Evolutionary conservation across 345 rosid species (phyloP), one percentile per base, ranked within the genome.

Genomic region (Salix viminalis): DNA sequence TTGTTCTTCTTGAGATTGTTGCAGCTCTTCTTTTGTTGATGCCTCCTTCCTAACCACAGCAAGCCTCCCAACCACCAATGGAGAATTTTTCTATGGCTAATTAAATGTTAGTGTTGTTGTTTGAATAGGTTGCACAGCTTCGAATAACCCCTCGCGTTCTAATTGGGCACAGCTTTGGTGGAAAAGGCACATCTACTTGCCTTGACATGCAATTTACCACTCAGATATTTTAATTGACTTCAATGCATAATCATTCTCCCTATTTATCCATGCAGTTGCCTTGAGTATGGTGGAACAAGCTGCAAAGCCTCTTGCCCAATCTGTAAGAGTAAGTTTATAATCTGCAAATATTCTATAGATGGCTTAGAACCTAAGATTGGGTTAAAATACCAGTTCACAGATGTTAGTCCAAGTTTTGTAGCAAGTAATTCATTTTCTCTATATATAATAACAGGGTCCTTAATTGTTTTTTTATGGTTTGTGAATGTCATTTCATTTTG

Each of bases 131-230:
- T 72, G 90, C 86, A 76, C 88, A 89, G 79, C 94, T 93, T 75
- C 89, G 88, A 82, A 77, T 91, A 80, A 95, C 94, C 41, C 99
- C 97, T 42, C 89, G 97, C 46, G 83, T 95, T 75, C 82, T 95
- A 70, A 92, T 95, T 85, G 99, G 99, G 44, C 99, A 95, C 77
- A 95, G 97, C 87, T 95, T 95, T 87, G 99, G 99, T 44, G 99
- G 97, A 79, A 95, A 95, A 95, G 97, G 97, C 93, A 77, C 58
- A 60, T 84, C 71, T 44, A 70, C 26, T 71, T 41, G 32, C 71
- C 42, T 23, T 18, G 11, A 42, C 42, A 64, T 77, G 23, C 36
- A 28, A 65, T 54, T 37, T 26, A 36, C 61, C 23, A 42, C 37
- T 41, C 28, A 34, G 75, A 75, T 68, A 60, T 70, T 61, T 77